These are phyloP conservation scores for Apiosordaria backusii DNA, from an alignment of 495 filamentous ascomycete genomes.

Conservation along the genomic window DNA sequence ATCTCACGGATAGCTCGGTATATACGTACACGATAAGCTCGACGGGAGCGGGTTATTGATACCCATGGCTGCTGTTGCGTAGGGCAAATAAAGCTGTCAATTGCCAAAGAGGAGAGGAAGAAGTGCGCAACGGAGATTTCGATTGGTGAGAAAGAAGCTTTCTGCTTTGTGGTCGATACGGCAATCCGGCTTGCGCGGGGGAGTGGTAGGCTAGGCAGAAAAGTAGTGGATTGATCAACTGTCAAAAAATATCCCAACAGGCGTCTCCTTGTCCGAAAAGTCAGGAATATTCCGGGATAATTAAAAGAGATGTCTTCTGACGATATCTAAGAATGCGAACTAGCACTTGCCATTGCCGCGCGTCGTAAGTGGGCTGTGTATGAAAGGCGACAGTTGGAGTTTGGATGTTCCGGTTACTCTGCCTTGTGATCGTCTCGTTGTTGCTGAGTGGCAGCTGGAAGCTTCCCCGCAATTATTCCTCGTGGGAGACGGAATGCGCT, in stretches of 20 bases:
- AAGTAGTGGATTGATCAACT: neutral
- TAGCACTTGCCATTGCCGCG: neutral
- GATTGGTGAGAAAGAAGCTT: neutral
- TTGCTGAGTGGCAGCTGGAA: neutral
- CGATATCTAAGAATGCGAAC: neutral
- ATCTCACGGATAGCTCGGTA: constrained; percentile 20
- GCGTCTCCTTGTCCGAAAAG: neutral
- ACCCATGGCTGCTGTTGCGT: constrained; percentile 40
- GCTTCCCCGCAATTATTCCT: neutral
- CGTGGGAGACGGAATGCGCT: constrained; percentile 1
- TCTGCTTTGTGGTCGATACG: neutral
- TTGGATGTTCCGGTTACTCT: neutral
- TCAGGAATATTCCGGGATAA: neutral
- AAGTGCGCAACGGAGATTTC: neutral
- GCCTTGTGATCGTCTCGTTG: neutral
- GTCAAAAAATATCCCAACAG: neutral
- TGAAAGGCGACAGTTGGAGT: neutral
- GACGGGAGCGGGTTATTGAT: constrained; percentile 58
- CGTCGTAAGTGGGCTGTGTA: constrained; percentile 3
- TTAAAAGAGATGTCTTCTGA: neutral
- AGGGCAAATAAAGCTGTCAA: neutral
- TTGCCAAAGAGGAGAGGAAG: neutral
- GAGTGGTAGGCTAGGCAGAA: neutral
- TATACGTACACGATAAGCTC: constrained; percentile 54
- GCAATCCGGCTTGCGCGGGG: constrained; percentile 1